Evolutionary conservation across 495 filamentous ascomycete genomes (phyloP), one percentile per base, ranked within the genome.

Genomic region (Aspergillus saccharolyticus): DNA sequence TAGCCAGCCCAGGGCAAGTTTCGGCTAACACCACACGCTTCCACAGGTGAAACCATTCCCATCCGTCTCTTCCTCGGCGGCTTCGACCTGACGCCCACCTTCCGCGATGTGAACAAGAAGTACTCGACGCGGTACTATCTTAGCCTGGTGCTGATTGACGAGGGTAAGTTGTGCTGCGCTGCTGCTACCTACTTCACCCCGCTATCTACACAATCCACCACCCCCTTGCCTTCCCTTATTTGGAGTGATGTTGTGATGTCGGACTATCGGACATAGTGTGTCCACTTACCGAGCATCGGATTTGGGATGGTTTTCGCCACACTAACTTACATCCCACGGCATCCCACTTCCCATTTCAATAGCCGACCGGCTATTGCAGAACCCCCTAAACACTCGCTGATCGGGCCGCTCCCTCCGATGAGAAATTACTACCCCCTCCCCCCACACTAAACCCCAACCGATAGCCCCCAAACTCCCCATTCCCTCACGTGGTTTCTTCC

Each of bases 51-150:
- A 80, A 97, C 94, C 10, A 99, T 99, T 57, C 94, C 94, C 24
- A 99, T 99, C 70, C 83, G 94, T 63, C 80, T 99, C 22, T 99
- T 99, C 82, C 86, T 99, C 39, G 94, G 94, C 55, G 94, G 94
- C 15, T 99, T 99, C 68, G 94, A 99, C 70, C 77, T 99, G 58
- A 97, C 94, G 1, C 94, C 94, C 9, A 99, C 94, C 18, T 99
- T 99, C 84, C 89, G 95, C 43, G 95, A 99, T 73, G 94, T 99
- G 58, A 99, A 99, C 84, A 99, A 97, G 83, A 97, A 97, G 75
- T 99, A 94, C 73, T 97, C 93, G 30, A 97, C 95, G 54, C 81
- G 94, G 61, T 99, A 99, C 75, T 97, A 99, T 74, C 82, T 99
- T 52, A 96, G 90, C 71, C 75, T 99, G 63, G 94, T 99, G 10